These are phyloP conservation scores for Artemisia tridentata DNA, from an alignment of 129 eudicot species.

Conservation along the genomic window DNA sequence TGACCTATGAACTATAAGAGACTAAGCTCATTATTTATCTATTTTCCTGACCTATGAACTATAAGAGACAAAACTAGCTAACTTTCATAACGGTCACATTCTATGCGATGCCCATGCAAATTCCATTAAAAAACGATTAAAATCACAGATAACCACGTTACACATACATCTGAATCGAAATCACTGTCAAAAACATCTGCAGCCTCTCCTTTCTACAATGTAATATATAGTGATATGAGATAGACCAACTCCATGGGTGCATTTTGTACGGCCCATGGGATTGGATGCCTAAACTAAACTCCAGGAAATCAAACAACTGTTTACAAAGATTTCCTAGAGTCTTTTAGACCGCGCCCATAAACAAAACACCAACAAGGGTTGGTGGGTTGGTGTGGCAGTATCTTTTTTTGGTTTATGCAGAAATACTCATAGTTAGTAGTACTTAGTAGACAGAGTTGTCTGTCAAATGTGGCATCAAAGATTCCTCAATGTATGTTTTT, in stretches of 20 bases:
- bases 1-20: too few species aligned
- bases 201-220: slow-evolving; percentile 43
- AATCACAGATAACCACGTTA: slow-evolving; percentile 8
- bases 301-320: slow-evolving; percentile 17
- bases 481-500: slow-evolving; percentile 36
- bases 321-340: slow-evolving; percentile 17
- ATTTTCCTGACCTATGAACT: too few species aligned
- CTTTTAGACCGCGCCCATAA: slow-evolving; percentile 31
- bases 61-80: too few species aligned
- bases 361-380: slow-evolving; percentile 24
- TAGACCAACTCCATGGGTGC: slow-evolving; percentile 23
- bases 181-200: slow-evolving; percentile 97
- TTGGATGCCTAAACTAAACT: slow-evolving; percentile 29
- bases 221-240: slow-evolving; percentile 22
- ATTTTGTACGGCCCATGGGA: slow-evolving; percentile 26
- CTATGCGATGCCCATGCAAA: too few species aligned
- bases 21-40: too few species aligned
- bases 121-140: too few species aligned
- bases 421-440: slow-evolving; percentile 14
- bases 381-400: slow-evolving; percentile 32
- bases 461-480: slow-evolving; percentile 30
- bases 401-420: slow-evolving; percentile 26
- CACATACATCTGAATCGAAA: slow-evolving; percentile 84
- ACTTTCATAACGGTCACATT: too few species aligned
- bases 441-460: slow-evolving; percentile 13